A percentile compares a stretch with the other conserved stretches of the same genome.
Evolutionary conservation across 1,284 basidiomycete genomes (phyloP).

Genomic region (Ganoderma lucidum): DNA sequence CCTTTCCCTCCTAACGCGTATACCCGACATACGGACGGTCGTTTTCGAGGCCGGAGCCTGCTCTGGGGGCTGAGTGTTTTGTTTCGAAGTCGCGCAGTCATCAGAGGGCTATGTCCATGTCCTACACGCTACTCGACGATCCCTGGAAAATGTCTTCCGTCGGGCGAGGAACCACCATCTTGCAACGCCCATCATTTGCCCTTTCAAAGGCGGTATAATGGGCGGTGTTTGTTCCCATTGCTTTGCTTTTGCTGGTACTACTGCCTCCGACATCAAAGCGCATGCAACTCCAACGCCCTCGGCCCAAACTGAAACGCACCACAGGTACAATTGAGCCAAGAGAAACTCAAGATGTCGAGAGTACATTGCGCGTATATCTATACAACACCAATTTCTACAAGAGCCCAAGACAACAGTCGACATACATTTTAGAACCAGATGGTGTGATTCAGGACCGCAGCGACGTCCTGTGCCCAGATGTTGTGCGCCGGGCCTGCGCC

Average conservation of each 20-base stretch:
- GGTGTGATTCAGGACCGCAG: conserved; percentile 20
- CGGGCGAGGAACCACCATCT: neutral
- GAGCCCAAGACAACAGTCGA: neutral
- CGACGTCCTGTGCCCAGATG: conserved; percentile 38
- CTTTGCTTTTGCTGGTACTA: neutral
- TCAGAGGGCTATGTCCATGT: neutral
- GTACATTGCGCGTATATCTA: no score
- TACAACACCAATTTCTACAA: neutral
- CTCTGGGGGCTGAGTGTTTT: neutral
- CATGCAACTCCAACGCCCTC: neutral
- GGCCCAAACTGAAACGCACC: neutral
- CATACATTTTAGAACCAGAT: neutral
- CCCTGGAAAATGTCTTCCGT: neutral
- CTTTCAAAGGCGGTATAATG: neutral
- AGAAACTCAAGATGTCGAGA: neutral
- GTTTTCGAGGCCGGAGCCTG: neutral
- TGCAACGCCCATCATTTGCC: neutral
- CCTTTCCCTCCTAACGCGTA: neutral
- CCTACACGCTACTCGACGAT: neutral
- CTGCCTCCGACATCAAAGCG: neutral
- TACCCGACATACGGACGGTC: neutral
- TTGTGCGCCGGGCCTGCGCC: conserved; percentile 33
- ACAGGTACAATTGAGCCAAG: no score
- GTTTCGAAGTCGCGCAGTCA: neutral
- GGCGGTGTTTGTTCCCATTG: no score